A percentile compares a stretch with the other conserved stretches of the same genome.
Evolutionary conservation across 2,329 filamentous ascomycete species (phyloP).

Genomic region (Diaporthe sp.): DNA sequence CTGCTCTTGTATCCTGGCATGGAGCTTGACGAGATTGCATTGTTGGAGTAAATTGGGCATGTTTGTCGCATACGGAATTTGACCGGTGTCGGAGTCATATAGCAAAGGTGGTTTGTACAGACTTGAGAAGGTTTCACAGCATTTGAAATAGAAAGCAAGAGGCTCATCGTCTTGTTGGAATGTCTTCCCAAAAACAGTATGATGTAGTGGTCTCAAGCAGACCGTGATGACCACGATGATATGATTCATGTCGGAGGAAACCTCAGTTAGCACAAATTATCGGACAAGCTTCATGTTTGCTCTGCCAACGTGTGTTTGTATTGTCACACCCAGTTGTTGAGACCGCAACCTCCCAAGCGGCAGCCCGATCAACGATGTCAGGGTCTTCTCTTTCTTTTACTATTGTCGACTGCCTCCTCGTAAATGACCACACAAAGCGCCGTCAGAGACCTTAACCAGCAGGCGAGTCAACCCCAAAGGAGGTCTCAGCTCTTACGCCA

Average conservation of each 20-base stretch:
- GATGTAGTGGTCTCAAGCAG: too few species aligned
- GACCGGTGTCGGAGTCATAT: not conserved
- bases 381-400: too few species aligned
- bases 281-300: not conserved
- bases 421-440: not conserved
- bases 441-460: not conserved
- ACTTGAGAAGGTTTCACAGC: not conserved
- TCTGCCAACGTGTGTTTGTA: not conserved
- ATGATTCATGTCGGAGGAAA: not conserved
- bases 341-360: not conserved
- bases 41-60: slow-evolving; percentile 11
- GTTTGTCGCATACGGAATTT: not conserved
- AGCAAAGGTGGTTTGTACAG: not conserved
- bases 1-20: not conserved
- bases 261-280: too few species aligned
- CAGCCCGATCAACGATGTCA: not conserved
- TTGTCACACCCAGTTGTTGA: not conserved
- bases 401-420: too few species aligned
- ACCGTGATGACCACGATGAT: not conserved
- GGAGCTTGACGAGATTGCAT: not conserved
- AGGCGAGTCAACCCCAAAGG: not conserved
- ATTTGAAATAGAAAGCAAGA: not conserved
- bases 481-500: not conserved
- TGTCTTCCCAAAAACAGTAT: not conserved
- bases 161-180: not conserved